Conservation (phyloP, 1,284 basidiomycete genomes). For the Leccinum fallax region DNA sequence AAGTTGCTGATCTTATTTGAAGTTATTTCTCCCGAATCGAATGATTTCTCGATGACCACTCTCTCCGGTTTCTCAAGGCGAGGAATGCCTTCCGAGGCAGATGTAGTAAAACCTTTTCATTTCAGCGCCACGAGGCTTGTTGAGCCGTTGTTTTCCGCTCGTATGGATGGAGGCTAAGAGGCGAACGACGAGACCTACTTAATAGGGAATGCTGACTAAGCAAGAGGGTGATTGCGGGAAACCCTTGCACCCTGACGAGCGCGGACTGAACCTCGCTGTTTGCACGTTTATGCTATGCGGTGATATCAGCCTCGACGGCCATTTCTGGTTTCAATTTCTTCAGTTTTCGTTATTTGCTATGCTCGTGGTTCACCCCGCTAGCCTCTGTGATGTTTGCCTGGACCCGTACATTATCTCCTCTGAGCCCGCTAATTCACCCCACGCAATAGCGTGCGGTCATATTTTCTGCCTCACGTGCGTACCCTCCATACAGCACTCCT, state of each 20-base stretch:
- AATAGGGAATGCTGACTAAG: constrained; percentile 31
- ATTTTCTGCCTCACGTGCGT: constrained; percentile 66
- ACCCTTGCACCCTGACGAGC: constrained; percentile 20
- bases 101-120: not conserved
- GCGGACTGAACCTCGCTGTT: constrained; percentile 21
- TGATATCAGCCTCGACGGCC: constrained; percentile 31
- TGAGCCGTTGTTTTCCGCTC: constrained; percentile 5
- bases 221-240: constrained; percentile 13
- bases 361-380: constrained; percentile 63
- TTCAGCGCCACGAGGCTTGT: not conserved
- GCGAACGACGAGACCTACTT: constrained; percentile 19
- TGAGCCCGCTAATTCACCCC: constrained; percentile 50
- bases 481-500: constrained; percentile 7
- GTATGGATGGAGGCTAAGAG: not conserved
- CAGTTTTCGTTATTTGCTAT: constrained; percentile 32
- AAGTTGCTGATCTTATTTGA: constrained; percentile 29
- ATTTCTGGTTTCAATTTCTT: constrained; percentile 26
- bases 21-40: constrained; percentile 11
- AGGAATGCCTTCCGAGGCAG: constrained; percentile 1
- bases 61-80: constrained; percentile 40
- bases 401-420: constrained; percentile 53
- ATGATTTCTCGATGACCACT: constrained; percentile 30
- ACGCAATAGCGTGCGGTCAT: constrained; percentile 70
- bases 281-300: constrained; percentile 39
- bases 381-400: constrained; percentile 70